These are phyloP conservation scores for Tuber brumale DNA, from an alignment of 495 filamentous ascomycete genomes.

Conservation along the genomic window DNA sequence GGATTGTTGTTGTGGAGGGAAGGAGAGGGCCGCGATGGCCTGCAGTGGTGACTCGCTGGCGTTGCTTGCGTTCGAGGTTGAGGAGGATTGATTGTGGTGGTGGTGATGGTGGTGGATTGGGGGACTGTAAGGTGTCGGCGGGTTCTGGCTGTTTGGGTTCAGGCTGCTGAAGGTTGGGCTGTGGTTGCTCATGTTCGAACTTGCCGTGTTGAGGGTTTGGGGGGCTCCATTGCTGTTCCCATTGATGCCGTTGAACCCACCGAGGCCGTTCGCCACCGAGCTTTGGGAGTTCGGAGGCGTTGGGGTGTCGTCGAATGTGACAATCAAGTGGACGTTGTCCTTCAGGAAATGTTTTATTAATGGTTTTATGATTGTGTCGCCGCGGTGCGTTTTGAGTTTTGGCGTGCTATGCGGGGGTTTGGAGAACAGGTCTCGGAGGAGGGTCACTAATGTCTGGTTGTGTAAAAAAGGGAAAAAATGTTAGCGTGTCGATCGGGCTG, in stretches of 20 bases:
- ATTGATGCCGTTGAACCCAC: slow-evolving; percentile 5
- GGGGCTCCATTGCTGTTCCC: not conserved
- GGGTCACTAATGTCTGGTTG: slow-evolving; percentile 29
- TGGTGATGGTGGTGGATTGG: slow-evolving; percentile 20
- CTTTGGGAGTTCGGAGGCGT: slow-evolving; percentile 12
- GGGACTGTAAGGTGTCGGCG: slow-evolving; percentile 8
- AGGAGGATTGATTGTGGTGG: slow-evolving; percentile 20
- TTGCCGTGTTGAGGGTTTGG: not conserved
- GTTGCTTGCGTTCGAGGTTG: slow-evolving; percentile 1
- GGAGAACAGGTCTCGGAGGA: slow-evolving; percentile 35
- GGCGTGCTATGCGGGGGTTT: slow-evolving; percentile 30
- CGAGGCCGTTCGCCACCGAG: not conserved
- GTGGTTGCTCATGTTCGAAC: not conserved
- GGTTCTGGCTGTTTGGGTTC: slow-evolving; percentile 19
- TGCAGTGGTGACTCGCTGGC: not conserved
- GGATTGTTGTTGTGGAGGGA: slow-evolving; percentile 14
- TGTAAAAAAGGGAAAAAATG: slow-evolving; percentile 9
- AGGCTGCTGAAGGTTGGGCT: slow-evolving; percentile 15
- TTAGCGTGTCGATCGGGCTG: not conserved
- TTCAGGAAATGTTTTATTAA: slow-evolving; percentile 38
- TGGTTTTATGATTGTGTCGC: slow-evolving; percentile 37
- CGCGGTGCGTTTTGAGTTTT: slow-evolving; percentile 38
- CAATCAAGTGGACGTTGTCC: slow-evolving; percentile 35
- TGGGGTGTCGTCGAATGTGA: slow-evolving; percentile 33
- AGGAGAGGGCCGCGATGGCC: not conserved